Base-by-base conservation (phyloP, 441 rosid species). In the Gossypium davidsonii region DNA sequence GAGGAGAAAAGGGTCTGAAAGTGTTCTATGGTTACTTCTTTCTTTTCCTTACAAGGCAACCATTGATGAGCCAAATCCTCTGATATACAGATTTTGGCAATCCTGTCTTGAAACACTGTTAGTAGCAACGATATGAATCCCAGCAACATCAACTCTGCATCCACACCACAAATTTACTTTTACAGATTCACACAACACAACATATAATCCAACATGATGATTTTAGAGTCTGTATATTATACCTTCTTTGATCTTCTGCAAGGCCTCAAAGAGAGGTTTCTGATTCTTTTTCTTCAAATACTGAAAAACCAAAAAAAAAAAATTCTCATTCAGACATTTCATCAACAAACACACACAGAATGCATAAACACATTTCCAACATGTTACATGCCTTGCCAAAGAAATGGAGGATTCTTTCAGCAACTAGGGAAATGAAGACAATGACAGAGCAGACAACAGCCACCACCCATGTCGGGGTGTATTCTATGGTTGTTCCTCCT, bases 171-270 rank as follows among this genome's bases (percentile, higher is more conserved):
- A 3, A 34, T 7, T 8, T 6, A 20, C 5, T 34, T 25, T 6
- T 28, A 10, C 17, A 17, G 63, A 18, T 55, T 31, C 6, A 15
- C 8, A 53, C 3, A 6, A 55, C 10, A 56, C 5, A 18, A 15
- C 3, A 53, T 12, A 17, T 10, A 57, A 56, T 37, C 34, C 3
- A 18, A 10, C 26, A 12, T 9, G 12, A 52, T 56, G 18, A 25
- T 49, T 28, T 1, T 23, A 37, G 49, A 37, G 15, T 5, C 20
- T 18, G 11, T 8, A 2, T 11, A 49, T 4, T 20, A 3, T 58
- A 83, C 91, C 93, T 84, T 85, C 89, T 85, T 89, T 87, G 82
- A 89, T 78, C 75, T 89, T 89, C 76, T 75, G 85, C 37, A 86
- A 76, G 37, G 93, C 87, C 44, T 89, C 86, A 39, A 74, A 89